Percentiles rank a stretch among this genome's conserved stretches.
Conservation (phyloP, 177 flowering plant species). For the Viscum album region DNA sequence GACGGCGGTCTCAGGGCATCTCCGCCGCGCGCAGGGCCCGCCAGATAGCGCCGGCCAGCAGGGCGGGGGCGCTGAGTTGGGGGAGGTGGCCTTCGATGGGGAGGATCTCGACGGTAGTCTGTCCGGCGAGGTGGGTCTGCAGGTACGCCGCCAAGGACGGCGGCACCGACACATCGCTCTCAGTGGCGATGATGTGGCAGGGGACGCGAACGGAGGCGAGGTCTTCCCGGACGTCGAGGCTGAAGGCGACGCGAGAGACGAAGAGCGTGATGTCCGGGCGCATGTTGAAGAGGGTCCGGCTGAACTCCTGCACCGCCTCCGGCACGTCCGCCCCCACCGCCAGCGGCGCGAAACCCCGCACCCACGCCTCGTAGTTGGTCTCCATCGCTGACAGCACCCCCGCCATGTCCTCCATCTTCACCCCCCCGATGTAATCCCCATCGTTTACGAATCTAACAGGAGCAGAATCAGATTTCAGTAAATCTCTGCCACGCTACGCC, state of each 20-base stretch:
- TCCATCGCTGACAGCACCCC: neutral
- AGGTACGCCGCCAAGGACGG: neutral
- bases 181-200: neutral
- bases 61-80: conserved; percentile 5
- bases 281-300: conserved; percentile 4
- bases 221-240: neutral
- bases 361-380: conserved; percentile 1
- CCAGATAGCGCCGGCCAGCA: neutral
- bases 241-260: neutral
- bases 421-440: neutral
- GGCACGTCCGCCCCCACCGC: conserved; percentile 5
- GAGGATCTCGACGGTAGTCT: neutral
- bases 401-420: neutral
- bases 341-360: conserved; percentile 1
- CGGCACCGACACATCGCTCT: neutral
- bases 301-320: conserved; percentile 9
- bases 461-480: too few relatives aligned
- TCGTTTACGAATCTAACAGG: neutral
- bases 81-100: conserved; percentile 5
- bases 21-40: neutral
- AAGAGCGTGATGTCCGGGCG: conserved; percentile 1
- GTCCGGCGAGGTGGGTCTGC: neutral
- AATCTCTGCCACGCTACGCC: too few relatives aligned
- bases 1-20: too few relatives aligned
- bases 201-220: neutral